Percentiles rank a stretch among this genome's conserved stretches.
Conservation (phyloP, 495 filamentous ascomycete species). For the Neurospora hispaniola region DNA sequence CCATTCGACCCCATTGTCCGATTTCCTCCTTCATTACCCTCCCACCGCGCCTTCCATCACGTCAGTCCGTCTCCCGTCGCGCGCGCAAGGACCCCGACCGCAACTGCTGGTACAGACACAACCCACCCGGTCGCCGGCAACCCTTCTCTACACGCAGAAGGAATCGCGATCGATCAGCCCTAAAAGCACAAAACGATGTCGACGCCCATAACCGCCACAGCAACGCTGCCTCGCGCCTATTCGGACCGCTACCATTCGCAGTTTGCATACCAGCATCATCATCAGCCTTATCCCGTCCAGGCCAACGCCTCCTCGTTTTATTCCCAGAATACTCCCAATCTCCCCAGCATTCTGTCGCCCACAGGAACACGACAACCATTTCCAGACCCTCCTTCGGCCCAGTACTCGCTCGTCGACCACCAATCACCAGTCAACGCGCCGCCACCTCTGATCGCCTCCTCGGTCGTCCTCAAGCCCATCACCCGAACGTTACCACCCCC, state of each 20-base stretch:
- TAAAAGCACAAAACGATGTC: constrained; percentile 49
- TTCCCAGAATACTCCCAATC: not conserved
- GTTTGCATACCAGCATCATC: constrained; percentile 7
- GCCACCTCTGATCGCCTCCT: constrained; percentile 20
- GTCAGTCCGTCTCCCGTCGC: not conserved
- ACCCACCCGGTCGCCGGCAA: not conserved
- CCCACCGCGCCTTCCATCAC: not conserved
- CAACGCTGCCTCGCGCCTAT: constrained; percentile 64
- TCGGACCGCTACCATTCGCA: constrained; percentile 55
- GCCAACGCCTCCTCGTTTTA: constrained; percentile 32
- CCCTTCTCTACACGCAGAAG: not conserved
- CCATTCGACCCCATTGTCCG: not conserved
- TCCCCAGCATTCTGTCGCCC: not conserved
- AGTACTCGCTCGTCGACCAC: constrained; percentile 24
- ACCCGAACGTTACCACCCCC: not conserved
- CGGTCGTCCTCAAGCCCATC: not conserved
- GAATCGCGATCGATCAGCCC: not conserved
- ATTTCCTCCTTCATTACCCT: not conserved
- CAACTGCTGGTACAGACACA: not conserved
- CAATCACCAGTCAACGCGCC: constrained; percentile 25
- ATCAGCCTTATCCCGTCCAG: constrained; percentile 16
- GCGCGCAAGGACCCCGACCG: not conserved
- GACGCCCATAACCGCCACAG: constrained; percentile 72
- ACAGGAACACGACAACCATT: constrained; percentile 16
- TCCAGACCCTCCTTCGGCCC: constrained; percentile 37